phyloP scores from a whole-genome alignment of 305 asterid genomes.

The Plantago lanceolata region DNA sequence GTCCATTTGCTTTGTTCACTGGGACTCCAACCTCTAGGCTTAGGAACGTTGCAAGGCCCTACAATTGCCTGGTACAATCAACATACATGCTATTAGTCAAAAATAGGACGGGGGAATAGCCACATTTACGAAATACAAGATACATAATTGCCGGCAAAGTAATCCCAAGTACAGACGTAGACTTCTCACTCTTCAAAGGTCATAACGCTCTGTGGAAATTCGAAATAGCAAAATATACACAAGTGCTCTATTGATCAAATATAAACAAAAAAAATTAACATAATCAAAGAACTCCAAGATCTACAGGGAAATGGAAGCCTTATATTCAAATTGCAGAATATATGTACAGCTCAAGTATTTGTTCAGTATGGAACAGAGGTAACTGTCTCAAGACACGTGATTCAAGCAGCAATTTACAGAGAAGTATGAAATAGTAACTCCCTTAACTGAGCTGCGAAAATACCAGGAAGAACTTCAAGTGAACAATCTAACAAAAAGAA shows the following conservation, averaged over 20 bases:
- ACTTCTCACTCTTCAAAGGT: conserved; percentile 12
- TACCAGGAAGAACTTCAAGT: too few species aligned
- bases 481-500: too few species aligned
- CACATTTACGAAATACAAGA: conserved; percentile 9
- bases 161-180: background rate
- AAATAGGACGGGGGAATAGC: conserved; percentile 7
- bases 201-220: conserved; percentile 9
- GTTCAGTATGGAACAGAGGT: too few species aligned
- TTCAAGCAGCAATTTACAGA: too few species aligned
- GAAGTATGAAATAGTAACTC: too few species aligned
- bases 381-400: too few species aligned
- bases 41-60: conserved; percentile 87
- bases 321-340: too few species aligned
- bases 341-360: too few species aligned
- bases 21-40: conserved; percentile 95
- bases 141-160: conserved; percentile 13
- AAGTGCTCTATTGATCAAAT: background rate
- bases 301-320: background rate
- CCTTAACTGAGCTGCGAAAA: too few species aligned
- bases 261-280: conserved; percentile 2
- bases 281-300: conserved; percentile 16
- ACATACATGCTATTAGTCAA: conserved; percentile 23
- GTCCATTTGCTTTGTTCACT: conserved; percentile 95
- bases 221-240: conserved; percentile 5
- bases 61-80: conserved; percentile 67